Evolutionary conservation across 164 flowering plant genomes (phyloP), one percentile per base, ranked within the genome.

Genomic region (Dillenia suffruticosa): DNA sequence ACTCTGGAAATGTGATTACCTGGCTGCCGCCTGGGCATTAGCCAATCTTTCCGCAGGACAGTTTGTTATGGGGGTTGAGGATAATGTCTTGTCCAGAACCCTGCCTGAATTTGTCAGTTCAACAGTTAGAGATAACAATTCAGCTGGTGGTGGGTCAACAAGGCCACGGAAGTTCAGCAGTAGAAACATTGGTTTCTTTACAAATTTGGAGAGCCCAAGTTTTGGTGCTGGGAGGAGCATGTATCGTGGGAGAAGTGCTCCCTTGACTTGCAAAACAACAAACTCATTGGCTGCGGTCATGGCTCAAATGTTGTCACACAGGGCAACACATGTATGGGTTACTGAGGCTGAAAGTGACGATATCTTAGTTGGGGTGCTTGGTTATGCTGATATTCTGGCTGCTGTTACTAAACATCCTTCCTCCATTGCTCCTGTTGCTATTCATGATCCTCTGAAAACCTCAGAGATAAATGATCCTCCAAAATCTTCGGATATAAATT

Each of bases 261-360:
- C 99, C 1, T 76, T 92, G 77, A 91, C 90, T 4, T 94, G 99
- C 59, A 91, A 80, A 66, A 78, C 56, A 8, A 78, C 88, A 0
- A 94, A 91, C 63, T 89, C 97, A 0, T 64, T 94, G 69, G 99
- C 99, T 8, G 99, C 99, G 7, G 97, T 94, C 48, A 84, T 94
- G 97, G 97, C 99, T 56, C 99, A 94, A 74, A 88, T 94, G 96
- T 72, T 94, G 17, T 91, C 97, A 22, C 99, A 94, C 66, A 68
- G 99, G 68, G 93, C 89, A 17, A 82, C 90, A 17, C 97, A 89
- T 72, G 92, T 94, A 5, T 94, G 99, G 99, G 99, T 94, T 24
- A 92, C 91, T 0, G 90, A 89, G 52, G 83, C 72, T 13, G 90
- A 89, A 12, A 61, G 66, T 16, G 97, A 93, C 22, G 96, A 91